Base-by-base conservation (phyloP, 75 land plant genomes). In the Cupressus sempervirens region DNA sequence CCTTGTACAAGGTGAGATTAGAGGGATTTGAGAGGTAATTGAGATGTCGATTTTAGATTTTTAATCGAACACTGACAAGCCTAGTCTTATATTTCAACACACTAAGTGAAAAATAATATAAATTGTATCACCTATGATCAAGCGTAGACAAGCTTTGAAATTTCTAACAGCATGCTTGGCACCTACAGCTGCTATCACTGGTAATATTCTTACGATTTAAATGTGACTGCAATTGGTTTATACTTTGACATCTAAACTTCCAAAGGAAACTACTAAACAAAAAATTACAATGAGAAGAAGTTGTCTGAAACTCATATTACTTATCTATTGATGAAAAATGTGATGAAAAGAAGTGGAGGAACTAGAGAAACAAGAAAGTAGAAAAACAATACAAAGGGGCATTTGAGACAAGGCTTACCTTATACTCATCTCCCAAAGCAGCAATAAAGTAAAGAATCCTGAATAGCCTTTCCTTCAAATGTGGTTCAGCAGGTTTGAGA, bases 341-440 rank as follows among this genome's bases (percentile, higher is more conserved):
- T 9, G n/a, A 62, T 7, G 62, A 7, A 13, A 20, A 16, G 6
- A 62, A 62, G 67, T 29, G 26, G 67, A 62, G 67, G 67, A 62
- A 62, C 67, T 1, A 32, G 4, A 41, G 46, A 46, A 38, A 46
- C 3, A 9, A 30, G 80, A 7, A 32, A n/a, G 38, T 36, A 81
- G 52, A 43, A n/a, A 43, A 26, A 43, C 45, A 41, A 81, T 40
- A 81, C 13, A 11, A 81, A 81, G 45, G 32, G 67, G 67, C 67
- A 40, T 46, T 46, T 23, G 46, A 26, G 11, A 81, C 13, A 81
- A 26, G 83, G 23, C 85, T 48, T 85, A 86, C 86, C 86, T 86
- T 86, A 62, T 84, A 86, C 10, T 84, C 86, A 43, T 86, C 87
- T 86, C 87, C 87, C 29, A 84, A 34, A 54, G 18, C 32, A 35